These are phyloP conservation scores for Vachellia pachyceras DNA, from an alignment of 306 rosid species.

Conservation along the genomic window DNA sequence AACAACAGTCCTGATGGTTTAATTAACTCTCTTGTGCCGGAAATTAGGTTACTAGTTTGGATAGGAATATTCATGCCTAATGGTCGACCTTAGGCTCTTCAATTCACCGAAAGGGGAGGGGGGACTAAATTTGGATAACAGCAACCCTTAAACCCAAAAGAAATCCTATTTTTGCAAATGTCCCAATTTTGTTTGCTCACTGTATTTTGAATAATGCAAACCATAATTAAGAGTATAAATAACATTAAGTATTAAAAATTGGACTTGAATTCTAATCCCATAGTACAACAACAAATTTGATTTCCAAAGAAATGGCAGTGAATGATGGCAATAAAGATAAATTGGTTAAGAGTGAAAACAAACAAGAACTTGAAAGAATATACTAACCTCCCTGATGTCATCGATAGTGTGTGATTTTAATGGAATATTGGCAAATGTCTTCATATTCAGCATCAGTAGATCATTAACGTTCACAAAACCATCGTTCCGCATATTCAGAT, in stretches of 20 bases:
- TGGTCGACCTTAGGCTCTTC: not conserved
- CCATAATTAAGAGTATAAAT: not conserved
- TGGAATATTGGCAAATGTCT: conserved; percentile 82
- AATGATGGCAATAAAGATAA: conserved; percentile 4
- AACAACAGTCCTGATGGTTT: not conserved
- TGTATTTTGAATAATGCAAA: not conserved
- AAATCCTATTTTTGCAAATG: not conserved
- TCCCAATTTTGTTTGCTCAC: not conserved
- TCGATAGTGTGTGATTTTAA: conserved; percentile 74
- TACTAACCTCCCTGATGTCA: conserved; percentile 84
- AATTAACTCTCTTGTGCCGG: not conserved
- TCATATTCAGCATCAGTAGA: conserved; percentile 67
- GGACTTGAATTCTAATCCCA: not conserved
- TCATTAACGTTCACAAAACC: conserved; percentile 82
- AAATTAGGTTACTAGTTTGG: not conserved
- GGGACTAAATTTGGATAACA: not conserved
- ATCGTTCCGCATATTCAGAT: conserved; percentile 70
- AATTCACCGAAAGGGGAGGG: not conserved
- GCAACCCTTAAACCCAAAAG: not conserved
- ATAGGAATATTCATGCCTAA: not conserved
- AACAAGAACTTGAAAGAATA: conserved; percentile 7
- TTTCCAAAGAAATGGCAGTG: conserved; percentile 23
- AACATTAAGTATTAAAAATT: conserved; percentile 7
- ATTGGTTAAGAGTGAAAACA: conserved; percentile 1
- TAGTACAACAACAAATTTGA: conserved; percentile 14